Evolutionary conservation across 805 yeast species (phyloP), one percentile per base, ranked within the genome.

Genomic region (Ogataea ramenticola): DNA sequence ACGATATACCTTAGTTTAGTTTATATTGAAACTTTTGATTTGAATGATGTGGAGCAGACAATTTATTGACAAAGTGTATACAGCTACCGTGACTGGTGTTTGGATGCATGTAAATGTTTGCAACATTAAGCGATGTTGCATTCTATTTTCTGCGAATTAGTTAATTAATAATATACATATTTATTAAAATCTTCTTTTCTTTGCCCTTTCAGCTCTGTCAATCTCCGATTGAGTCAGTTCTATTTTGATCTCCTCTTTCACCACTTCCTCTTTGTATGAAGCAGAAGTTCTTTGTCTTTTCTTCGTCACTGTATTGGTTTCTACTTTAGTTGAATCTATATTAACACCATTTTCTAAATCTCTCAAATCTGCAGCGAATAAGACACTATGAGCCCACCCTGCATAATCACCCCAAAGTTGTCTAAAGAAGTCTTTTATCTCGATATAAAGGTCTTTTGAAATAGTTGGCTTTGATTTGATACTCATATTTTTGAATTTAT

Each of bases 311-410:
- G 10, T 14, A 12, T 36, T 36, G 39, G 20, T 15, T 14, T 20
- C 36, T 16, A 17, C 7, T 15, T n/a, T 33, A 33, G 19, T 33
- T 4, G 36, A 15, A 16, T 32, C 24, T 7, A 29, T 21, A 46
- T 79, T 80, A 16, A 79, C 62, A 1, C 93, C 93, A 54, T 80
- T 82, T 44, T 85, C 75, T 45, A 86, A 70, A 47, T 85, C 89
- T 41, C 66, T 64, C 44, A 90, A 70, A 56, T 89, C 96, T 6
- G 89, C 86, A 0, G 97, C 83, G 63, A 90, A 90, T 45, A 90
- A 68, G 11, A 91, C 88, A n/a, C 91, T 84, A 56, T 91, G 99
- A 0, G 98, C 98, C 99, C 99, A 93, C 0, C 99, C 99, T 2
- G 99, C 97, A 58, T 84, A 85, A 1, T 75, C 76, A 0, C 96